Base-by-base conservation (phyloP, 78 protist species). In the Planoprotostelium fungivorum region DNA sequence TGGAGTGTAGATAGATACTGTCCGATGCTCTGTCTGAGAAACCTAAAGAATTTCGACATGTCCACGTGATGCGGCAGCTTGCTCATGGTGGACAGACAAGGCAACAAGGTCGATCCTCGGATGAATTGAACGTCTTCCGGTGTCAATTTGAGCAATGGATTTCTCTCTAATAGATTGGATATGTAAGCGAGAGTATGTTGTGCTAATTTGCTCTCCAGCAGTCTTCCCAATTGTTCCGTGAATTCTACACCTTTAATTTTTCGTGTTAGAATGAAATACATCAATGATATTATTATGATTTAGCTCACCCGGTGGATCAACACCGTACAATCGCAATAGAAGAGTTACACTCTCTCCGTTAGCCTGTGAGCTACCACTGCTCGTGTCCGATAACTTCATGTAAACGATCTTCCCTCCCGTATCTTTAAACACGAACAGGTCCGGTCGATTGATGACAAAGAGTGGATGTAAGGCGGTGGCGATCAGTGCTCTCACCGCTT, bases 391-490 rank as follows among this genome's bases (percentile, higher is more conserved):
- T 36, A 92, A 29, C 37, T 89, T 92, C 89, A 92, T 88, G 34
- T 92, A 92, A 83, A 89, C 89, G 1, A 89, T 84, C 87, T 89
- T 92, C 0, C 94, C 92, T 34, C 94, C 92, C 36, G 83, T 34
- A 36, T 92, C 94, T 34, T 91, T 35, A 37, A 90, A 92, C 25
- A 92, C 94, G 88, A 89, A 92, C 92, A 89, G 88, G 34, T 92
- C 88, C 89, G 87, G 87, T 28, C 94, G 25, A 38, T 92, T 92
- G 10, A 86, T 86, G 16, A 92, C 85, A 35, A 92, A 88, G 35
- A 92, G 85, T 63, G 92, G 88, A 83, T 92, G 91, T 28, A 92
- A 85, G 5, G 91, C 84, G n/a, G 38, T 89, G 16, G 84, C n/a
- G 29, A 86, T 89, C 35, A 92, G 39, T 34, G 89, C 87, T n/a